phyloP scores from a whole-genome alignment of 345 rosid genomes.

The Acer negundo region DNA sequence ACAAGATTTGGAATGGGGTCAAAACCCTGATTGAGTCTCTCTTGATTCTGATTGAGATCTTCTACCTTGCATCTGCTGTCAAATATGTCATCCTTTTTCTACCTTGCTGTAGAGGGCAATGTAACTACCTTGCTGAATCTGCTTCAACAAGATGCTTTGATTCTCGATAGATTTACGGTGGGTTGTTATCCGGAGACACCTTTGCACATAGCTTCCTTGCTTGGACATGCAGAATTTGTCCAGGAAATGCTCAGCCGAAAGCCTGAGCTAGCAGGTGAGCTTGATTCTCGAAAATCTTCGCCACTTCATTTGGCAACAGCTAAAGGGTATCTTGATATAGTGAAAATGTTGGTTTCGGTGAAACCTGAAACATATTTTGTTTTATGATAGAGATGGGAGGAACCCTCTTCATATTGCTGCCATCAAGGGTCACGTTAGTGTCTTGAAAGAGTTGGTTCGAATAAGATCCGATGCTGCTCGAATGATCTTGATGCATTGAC shows the following conservation, averaged over 20 bases:
- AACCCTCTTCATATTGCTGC: conserved; percentile 32
- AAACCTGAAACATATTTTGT: conserved; percentile 17
- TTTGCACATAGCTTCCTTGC: conserved; percentile 17
- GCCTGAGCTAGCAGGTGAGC: conserved; percentile 14
- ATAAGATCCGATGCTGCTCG: conserved; percentile 16
- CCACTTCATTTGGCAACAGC: conserved; percentile 22
- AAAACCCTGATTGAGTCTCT: no score
- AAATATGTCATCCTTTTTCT: no score
- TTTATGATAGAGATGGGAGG: conserved; percentile 29
- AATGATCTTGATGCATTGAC: background rate
- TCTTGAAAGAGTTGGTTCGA: conserved; percentile 18
- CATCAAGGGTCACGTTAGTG: conserved; percentile 25
- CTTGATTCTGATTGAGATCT: no score
- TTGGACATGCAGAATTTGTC: conserved; percentile 13
- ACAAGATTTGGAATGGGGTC: no score
- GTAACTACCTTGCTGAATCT: background rate
- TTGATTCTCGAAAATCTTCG: conserved; percentile 2
- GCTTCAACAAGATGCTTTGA: conserved; percentile 11
- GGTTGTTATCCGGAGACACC: conserved; percentile 10
- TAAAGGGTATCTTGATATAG: conserved; percentile 26
- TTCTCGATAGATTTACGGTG: conserved; percentile 11
- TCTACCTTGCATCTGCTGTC: no score
- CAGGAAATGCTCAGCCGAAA: conserved; percentile 2
- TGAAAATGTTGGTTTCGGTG: conserved; percentile 8
- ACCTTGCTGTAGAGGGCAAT: no score